Conservation (phyloP, 2,329 filamentous ascomycete species). For the Phyllachora maydis region DNA sequence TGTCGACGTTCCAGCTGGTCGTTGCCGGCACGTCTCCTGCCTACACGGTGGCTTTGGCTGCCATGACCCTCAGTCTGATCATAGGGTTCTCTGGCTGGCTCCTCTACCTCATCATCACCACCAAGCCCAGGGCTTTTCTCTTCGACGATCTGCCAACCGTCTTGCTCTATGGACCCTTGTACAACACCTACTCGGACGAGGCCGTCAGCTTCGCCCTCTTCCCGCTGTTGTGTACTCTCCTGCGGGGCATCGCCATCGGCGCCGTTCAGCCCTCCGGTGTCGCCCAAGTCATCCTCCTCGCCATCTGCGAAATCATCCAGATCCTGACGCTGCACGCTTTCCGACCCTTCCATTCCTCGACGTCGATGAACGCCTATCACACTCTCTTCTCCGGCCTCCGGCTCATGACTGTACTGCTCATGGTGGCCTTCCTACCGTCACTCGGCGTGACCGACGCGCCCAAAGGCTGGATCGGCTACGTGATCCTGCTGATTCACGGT, state of each 20-base stretch:
- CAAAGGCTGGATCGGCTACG: constrained; percentile 91
- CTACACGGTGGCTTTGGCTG: constrained; percentile 54
- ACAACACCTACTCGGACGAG: constrained; percentile 94
- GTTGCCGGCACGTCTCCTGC: constrained; percentile 46
- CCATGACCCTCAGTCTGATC: constrained; percentile 51
- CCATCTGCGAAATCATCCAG: constrained; percentile 83
- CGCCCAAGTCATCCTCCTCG: constrained; percentile 77
- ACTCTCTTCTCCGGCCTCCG: constrained; percentile 63
- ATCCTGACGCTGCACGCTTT: constrained; percentile 78
- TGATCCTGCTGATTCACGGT: constrained; percentile 70
- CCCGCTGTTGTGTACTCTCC: constrained; percentile 63
- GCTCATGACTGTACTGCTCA: constrained; percentile 54
- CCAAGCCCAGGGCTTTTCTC: constrained; percentile 64
- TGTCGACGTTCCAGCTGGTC: constrained; percentile 85
- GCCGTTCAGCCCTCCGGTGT: constrained; percentile 86
- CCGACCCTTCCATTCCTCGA: constrained; percentile 72
- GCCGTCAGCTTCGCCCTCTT: constrained; percentile 79
- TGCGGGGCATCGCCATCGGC: constrained; percentile 78
- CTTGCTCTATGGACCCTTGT: constrained; percentile 76
- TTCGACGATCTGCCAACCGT: constrained; percentile 89
- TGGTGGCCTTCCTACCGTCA: constrained; percentile 68
- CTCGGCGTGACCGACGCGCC: constrained; percentile 58
- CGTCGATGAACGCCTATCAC: constrained; percentile 95
- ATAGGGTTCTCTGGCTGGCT: constrained; percentile 61
- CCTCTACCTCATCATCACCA: constrained; percentile 58